Evolutionary conservation across 768 basidiomycete species (phyloP).

Genomic region (Rhodotorula babjevae): DNA sequence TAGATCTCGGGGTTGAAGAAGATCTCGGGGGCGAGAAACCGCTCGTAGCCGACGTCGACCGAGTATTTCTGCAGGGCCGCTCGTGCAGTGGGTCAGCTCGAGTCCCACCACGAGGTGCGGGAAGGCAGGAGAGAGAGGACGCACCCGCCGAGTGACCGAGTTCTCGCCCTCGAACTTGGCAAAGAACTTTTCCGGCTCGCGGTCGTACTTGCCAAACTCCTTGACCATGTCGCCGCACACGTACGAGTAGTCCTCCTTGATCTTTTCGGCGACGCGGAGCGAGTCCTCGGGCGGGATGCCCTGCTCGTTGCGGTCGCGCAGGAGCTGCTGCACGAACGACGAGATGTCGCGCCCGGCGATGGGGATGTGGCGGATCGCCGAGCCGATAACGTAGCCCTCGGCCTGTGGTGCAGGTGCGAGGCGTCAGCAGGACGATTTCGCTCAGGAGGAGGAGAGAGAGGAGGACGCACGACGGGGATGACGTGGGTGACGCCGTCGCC

Average conservation of each 20-base stretch:
- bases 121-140: conserved; percentile 40
- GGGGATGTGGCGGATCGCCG: conserved; percentile 97
- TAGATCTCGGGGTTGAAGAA: conserved; percentile 99
- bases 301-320: conserved; percentile 93
- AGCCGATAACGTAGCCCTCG: conserved; percentile 98
- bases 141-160: conserved; percentile 81
- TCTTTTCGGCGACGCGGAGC: conserved; percentile 77
- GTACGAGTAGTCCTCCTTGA: conserved; percentile 97
- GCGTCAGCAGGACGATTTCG: conserved; percentile 48
- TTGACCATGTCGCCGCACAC: conserved; percentile 98
- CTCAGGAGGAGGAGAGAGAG: not conserved
- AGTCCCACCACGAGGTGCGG: no score
- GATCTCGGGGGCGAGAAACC: conserved; percentile 97
- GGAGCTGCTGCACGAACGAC: conserved; percentile 88
- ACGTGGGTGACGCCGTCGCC: conserved; percentile 99
- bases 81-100: not conserved
- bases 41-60: conserved; percentile 94
- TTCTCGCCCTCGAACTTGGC: conserved; percentile 90
- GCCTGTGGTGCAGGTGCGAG: conserved; percentile 50
- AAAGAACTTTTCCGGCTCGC: conserved; percentile 91
- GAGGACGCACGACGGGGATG: conserved; percentile 55
- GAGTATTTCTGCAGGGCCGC: conserved; percentile 67
- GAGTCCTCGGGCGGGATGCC: conserved; percentile 89
- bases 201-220: conserved; percentile 97
- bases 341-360: conserved; percentile 97